Evolutionary conservation across 441 rosid species (phyloP).

Genomic region (Corymbia calophylla): DNA sequence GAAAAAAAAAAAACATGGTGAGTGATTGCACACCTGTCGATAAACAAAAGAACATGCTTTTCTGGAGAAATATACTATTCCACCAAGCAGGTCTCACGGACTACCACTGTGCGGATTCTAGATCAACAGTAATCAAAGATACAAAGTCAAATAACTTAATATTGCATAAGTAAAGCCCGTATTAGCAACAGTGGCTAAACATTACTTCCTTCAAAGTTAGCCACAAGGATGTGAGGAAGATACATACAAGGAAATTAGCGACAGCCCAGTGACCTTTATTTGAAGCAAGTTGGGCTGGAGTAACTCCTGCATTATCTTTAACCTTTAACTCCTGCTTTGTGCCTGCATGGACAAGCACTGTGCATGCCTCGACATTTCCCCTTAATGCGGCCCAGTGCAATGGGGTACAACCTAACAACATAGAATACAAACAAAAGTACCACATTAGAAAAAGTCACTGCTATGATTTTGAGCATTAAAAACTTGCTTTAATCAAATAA

Average conservation of each 20-base stretch:
- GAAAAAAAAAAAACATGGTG: neutral
- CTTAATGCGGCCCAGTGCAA: slow-evolving; percentile 89
- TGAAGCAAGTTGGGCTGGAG: slow-evolving; percentile 81
- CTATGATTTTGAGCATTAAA: neutral
- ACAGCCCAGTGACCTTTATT: slow-evolving; percentile 93
- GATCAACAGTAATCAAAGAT: neutral
- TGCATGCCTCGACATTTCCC: slow-evolving; percentile 76
- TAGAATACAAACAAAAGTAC: neutral
- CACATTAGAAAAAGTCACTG: neutral
- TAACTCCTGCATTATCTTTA: slow-evolving; percentile 77
- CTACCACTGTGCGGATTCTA: neutral
- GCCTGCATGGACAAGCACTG: slow-evolving; percentile 86
- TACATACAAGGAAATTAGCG: slow-evolving; percentile 85
- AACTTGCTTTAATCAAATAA: neutral
- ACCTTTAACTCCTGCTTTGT: slow-evolving; percentile 60
- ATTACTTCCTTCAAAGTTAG: neutral
- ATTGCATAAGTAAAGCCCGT: neutral
- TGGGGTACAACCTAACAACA: slow-evolving; percentile 81
- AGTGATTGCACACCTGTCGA: neutral
- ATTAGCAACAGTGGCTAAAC: neutral
- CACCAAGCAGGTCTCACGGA: neutral
- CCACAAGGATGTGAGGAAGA: slow-evolving; percentile 3
- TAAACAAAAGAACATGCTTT: neutral
- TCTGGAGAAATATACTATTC: neutral
- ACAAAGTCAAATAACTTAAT: neutral